phyloP scores from a whole-genome alignment of 257 asterid genomes.

The Cynanchum wilfordii region DNA sequence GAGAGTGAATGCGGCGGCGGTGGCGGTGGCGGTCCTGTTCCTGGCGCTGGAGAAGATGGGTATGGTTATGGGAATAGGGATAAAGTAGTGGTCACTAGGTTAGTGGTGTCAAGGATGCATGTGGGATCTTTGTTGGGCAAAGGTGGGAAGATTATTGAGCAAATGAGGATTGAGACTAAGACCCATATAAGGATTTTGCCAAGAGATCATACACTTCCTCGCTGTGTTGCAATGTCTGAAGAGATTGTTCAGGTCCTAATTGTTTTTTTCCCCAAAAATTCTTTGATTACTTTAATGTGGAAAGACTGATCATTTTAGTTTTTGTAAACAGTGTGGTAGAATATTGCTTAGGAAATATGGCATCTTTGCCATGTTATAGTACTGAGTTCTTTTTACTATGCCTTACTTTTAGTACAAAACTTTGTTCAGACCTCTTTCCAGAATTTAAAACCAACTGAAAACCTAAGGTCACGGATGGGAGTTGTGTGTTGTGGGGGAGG shows the following conservation, averaged over 20 bases:
- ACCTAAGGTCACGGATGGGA: not conserved
- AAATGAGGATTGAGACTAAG: constrained; percentile 84
- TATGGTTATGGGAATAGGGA: constrained; percentile 43
- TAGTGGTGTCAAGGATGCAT: constrained; percentile 81
- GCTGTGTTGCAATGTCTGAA: constrained; percentile 82
- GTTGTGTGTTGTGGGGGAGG: not conserved
- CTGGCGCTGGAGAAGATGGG: constrained; percentile 42
- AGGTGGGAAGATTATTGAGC: constrained; percentile 96
- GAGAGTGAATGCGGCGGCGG: constrained; percentile 39
- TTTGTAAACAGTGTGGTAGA: not conserved
- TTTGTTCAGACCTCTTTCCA: not conserved
- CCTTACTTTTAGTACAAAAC: not conserved
- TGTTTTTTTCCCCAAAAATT: not conserved
- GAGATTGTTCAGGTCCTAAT: constrained; percentile 94
- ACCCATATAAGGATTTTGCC: constrained; percentile 91
- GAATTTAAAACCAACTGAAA: not conserved
- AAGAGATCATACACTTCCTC: constrained; percentile 71
- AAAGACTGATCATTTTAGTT: not conserved
- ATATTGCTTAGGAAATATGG: not conserved
- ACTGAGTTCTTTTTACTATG: not conserved
- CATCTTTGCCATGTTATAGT: not conserved
- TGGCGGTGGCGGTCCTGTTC: constrained; percentile 18
- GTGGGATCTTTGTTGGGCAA: constrained; percentile 91
- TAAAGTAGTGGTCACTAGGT: constrained; percentile 62
- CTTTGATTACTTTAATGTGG: not conserved